Percentiles rank a stretch among this genome's conserved stretches.
phyloP scores from a whole-genome alignment of 2,329 filamentous ascomycete genomes.

The Neofusicoccum ribis region DNA sequence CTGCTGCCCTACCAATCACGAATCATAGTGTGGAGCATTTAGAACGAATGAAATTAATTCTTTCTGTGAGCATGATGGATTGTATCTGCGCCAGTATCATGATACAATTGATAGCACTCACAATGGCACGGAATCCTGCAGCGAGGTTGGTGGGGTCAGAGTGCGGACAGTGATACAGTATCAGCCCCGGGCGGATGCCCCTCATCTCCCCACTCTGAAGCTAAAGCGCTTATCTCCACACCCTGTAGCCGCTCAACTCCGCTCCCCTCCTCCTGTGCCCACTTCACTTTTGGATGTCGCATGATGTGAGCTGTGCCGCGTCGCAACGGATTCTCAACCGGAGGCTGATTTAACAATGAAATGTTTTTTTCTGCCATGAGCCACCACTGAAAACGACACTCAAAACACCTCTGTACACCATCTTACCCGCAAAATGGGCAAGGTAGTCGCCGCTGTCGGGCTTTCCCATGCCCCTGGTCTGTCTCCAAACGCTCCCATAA shows the following conservation, averaged over 20 bases:
- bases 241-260: not conserved
- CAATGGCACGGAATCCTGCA: no score
- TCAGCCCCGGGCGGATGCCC: not conserved
- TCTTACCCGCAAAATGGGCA: conserved; percentile 11
- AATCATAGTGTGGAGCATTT: no score
- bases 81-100: no score
- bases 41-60: no score
- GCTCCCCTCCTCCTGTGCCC: not conserved
- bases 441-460: conserved; percentile 21
- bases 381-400: not conserved
- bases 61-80: no score
- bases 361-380: not conserved
- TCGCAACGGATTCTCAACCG: no score
- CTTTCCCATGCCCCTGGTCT: conserved; percentile 22
- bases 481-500: not conserved
- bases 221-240: not conserved
- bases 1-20: no score
- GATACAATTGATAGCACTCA: no score
- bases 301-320: not conserved
- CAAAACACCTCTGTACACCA: not conserved
- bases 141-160: no score
- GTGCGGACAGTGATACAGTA: no score
- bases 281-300: not conserved
- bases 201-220: not conserved
- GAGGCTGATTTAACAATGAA: no score